Percentiles rank a stretch among this genome's conserved stretches.
These are phyloP conservation scores for Vicia sativa DNA, from an alignment of 306 rosid species.

Conservation along the genomic window DNA sequence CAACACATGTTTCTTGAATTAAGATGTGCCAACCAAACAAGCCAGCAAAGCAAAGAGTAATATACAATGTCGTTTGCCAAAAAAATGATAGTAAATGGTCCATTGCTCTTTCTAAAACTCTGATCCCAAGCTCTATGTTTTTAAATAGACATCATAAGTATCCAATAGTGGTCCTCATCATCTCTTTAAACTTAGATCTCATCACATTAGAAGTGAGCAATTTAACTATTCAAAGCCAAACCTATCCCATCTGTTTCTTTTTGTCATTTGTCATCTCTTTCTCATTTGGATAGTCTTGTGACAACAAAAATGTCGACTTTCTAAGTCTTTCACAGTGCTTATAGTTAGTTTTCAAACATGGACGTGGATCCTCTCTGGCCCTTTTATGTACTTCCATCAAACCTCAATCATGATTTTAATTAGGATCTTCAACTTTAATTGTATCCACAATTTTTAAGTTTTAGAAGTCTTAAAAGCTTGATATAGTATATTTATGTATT, in stretches of 20 bases:
- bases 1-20: constrained; percentile 16
- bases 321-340: not conserved
- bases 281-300: not conserved
- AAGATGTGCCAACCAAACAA: constrained; percentile 43
- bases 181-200: not conserved
- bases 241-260: constrained; percentile 35
- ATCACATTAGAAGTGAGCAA: constrained; percentile 15
- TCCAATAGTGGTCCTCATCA: constrained; percentile 44
- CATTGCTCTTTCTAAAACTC: constrained; percentile 46
- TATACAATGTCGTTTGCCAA: constrained; percentile 4
- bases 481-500: too few species aligned
- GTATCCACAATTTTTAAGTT: too few species aligned
- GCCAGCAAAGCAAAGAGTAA: constrained; percentile 40
- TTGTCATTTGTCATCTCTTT: constrained; percentile 41
- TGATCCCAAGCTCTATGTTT: constrained; percentile 37
- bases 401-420: not conserved
- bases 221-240: constrained; percentile 39
- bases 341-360: not conserved
- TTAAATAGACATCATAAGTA: constrained; percentile 49
- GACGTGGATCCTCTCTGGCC: not conserved
- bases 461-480: too few species aligned
- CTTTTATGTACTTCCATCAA: not conserved
- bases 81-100: constrained; percentile 51
- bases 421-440: too few species aligned
- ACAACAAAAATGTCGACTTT: not conserved